Percentiles rank a stretch among this genome's conserved stretches.
Conservation (phyloP, 106 monocot genomes). For the Phalaenopsis equestris region DNA sequence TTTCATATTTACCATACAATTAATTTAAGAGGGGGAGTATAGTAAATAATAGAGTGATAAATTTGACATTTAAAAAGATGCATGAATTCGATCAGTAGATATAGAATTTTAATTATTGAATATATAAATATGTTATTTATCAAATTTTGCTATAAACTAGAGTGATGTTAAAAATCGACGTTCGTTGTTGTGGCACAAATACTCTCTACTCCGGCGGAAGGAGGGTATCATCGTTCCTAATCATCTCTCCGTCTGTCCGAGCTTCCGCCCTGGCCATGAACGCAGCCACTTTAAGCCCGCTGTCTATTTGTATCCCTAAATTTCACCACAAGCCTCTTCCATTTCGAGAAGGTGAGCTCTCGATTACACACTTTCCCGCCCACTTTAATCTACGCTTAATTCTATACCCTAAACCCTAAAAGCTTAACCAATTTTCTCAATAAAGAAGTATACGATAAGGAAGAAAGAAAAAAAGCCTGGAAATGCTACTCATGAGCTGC, state of each 20-base stretch:
- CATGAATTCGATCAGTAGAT: too few relatives aligned
- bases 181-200: background rate
- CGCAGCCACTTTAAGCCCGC: background rate
- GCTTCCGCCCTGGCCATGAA: background rate
- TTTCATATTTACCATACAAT: too few relatives aligned
- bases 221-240: background rate
- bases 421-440: too few relatives aligned
- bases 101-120: too few relatives aligned
- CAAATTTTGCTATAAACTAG: too few relatives aligned
- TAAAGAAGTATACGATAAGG: background rate
- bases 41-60: too few relatives aligned
- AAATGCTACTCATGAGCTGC: background rate
- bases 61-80: too few relatives aligned
- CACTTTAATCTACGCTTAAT: too few relatives aligned
- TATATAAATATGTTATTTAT: too few relatives aligned
- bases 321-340: background rate
- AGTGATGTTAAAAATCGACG: too few relatives aligned
- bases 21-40: too few relatives aligned
- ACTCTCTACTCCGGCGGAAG: background rate
- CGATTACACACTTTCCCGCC: background rate
- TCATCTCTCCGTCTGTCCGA: background rate
- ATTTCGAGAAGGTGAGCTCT: conserved; percentile 7
- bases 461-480: background rate
- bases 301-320: background rate
- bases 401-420: background rate